Evolutionary conservation across 2,329 filamentous ascomycete genomes (phyloP).

Genomic region (Mycosphaerella sp.): DNA sequence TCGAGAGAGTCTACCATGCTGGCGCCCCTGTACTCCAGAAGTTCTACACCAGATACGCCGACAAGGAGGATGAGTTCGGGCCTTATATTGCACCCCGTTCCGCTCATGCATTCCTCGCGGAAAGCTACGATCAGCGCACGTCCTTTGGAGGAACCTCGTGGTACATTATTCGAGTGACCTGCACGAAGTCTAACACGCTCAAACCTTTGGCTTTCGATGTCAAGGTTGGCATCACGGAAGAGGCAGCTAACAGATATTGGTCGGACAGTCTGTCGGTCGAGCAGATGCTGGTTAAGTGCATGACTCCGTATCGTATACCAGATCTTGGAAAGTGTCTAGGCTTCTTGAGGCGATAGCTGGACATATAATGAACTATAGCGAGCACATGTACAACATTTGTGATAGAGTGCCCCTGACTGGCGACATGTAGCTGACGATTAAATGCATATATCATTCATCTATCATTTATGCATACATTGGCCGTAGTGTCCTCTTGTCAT

Average conservation of each 20-base stretch:
- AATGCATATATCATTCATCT: too few relatives aligned
- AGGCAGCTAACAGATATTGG: not conserved
- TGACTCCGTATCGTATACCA: not conserved
- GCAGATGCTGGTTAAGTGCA: not conserved
- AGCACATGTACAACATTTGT: too few relatives aligned
- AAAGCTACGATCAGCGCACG: not conserved
- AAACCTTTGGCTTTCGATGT: not conserved
- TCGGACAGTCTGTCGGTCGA: not conserved
- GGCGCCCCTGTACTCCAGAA: not conserved
- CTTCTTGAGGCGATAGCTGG: not conserved
- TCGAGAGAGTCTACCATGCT: not conserved
- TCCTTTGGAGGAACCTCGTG: not conserved
- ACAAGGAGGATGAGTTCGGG: constrained; percentile 1
- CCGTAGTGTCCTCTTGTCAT: too few relatives aligned
- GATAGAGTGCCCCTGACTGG: too few relatives aligned
- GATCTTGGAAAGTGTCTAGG: not conserved
- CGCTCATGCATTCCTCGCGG: not conserved
- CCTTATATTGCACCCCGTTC: not conserved
- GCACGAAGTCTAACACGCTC: not conserved
- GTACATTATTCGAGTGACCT: not conserved
- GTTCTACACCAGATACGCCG: not conserved
- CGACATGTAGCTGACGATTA: too few relatives aligned
- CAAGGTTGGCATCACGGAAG: not conserved
- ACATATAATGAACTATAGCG: not conserved
- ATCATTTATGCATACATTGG: too few relatives aligned